Evolutionary conservation across 257 asterid genomes (phyloP).

Genomic region (Nicotiana undulata): DNA sequence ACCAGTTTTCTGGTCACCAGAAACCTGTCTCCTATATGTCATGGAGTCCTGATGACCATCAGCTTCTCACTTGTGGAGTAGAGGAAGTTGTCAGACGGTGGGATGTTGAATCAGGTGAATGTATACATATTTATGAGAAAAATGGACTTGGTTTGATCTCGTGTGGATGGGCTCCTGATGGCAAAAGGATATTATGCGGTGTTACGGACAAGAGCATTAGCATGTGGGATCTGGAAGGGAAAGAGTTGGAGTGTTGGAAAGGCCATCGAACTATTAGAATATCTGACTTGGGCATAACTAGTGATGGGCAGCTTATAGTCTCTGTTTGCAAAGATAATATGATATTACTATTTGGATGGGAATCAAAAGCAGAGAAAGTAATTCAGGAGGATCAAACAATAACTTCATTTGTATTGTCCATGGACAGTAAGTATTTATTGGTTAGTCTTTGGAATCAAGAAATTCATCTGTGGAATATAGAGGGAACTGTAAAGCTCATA

Average conservation of each 20-base stretch:
- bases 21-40: slow-evolving; percentile 69
- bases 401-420: slow-evolving; percentile 64
- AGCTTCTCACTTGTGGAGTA: slow-evolving; percentile 80
- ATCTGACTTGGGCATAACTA: slow-evolving; percentile 63
- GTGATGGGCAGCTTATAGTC: slow-evolving; percentile 59
- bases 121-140: slow-evolving; percentile 63
- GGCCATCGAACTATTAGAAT: slow-evolving; percentile 61
- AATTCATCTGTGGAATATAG: slow-evolving; percentile 87
- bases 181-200: slow-evolving; percentile 59
- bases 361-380: slow-evolving; percentile 54
- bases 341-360: slow-evolving; percentile 63
- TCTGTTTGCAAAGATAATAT: slow-evolving; percentile 58
- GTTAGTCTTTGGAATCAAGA: slow-evolving; percentile 70
- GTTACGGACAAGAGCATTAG: slow-evolving; percentile 69
- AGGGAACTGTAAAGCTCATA: slow-evolving; percentile 44
- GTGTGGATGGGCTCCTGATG: slow-evolving; percentile 83
- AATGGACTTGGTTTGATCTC: slow-evolving; percentile 68
- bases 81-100: slow-evolving; percentile 80
- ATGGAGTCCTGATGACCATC: slow-evolving; percentile 77
- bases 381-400: slow-evolving; percentile 74
- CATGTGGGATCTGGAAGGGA: slow-evolving; percentile 87
- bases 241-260: slow-evolving; percentile 77
- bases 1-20: slow-evolving; percentile 54
- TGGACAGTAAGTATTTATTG: slow-evolving; percentile 61
- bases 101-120: slow-evolving; percentile 71